Percentiles rank a stretch among this genome's conserved stretches.
Conservation (phyloP, 2,329 filamentous ascomycete species). For the Tolypocladium paradoxum region DNA sequence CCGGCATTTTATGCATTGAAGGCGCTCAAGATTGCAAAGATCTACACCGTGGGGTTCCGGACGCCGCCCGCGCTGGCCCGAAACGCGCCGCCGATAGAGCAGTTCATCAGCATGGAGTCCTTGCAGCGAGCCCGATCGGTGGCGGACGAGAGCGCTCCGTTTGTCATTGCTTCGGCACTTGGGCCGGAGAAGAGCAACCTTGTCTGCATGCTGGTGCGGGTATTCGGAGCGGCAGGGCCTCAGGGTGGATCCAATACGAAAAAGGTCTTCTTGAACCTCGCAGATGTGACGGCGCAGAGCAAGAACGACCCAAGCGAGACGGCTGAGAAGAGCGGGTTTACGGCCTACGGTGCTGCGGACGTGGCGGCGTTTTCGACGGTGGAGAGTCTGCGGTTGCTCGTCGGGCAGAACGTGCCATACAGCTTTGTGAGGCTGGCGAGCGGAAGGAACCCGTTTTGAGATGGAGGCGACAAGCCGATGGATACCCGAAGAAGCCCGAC, state of each 20-base stretch:
- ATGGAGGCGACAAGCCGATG: neutral
- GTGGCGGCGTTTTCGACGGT: conserved; percentile 78
- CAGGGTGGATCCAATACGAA: conserved; percentile 27
- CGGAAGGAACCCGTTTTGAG: conserved; percentile 36
- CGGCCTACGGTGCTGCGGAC: conserved; percentile 68
- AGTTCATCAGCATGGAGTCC: conserved; percentile 65
- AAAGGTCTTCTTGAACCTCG: conserved; percentile 74
- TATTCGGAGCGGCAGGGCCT: conserved; percentile 43
- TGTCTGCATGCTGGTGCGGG: conserved; percentile 65
- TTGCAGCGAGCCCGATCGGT: conserved; percentile 41
- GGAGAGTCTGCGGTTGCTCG: conserved; percentile 65
- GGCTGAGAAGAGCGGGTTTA: conserved; percentile 66
- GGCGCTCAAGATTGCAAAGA: conserved; percentile 63
- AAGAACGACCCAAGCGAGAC: conserved; percentile 57
- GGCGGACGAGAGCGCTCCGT: conserved; percentile 49
- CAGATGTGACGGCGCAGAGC: conserved; percentile 43
- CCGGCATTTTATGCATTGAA: conserved; percentile 70
- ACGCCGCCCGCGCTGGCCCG: conserved; percentile 49
- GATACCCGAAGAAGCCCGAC: neutral
- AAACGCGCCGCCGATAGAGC: conserved; percentile 59
- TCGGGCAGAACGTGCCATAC: conserved; percentile 80
- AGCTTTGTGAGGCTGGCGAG: conserved; percentile 72
- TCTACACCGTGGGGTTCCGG: conserved; percentile 77
- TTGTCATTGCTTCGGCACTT: conserved; percentile 71
- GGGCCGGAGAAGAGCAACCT: conserved; percentile 68